Conservation (phyloP, 495 filamentous ascomycete species). For the Astrothelium subdiscretum region DNA sequence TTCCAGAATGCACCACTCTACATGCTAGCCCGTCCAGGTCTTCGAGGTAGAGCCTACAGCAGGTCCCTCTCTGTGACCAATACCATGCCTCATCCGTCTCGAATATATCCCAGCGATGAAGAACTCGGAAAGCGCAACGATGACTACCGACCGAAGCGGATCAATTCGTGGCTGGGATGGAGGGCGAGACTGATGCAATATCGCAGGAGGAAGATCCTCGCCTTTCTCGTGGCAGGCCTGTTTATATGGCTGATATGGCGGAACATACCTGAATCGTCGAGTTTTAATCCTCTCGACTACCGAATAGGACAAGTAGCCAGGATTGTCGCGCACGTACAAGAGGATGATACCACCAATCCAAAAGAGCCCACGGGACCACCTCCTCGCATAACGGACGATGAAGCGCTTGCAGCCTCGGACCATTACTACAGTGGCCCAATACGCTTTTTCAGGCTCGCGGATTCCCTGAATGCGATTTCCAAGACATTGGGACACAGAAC, state of each 20-base stretch:
- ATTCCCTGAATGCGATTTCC: constrained; percentile 35
- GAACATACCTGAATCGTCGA: constrained; percentile 11
- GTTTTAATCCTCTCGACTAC: not conserved
- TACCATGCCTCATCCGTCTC: not conserved
- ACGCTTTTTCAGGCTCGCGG: constrained; percentile 41
- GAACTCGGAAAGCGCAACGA: constrained; percentile 63
- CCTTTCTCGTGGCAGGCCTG: constrained; percentile 32
- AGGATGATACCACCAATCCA: not conserved
- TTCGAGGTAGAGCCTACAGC: not conserved
- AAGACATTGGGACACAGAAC: constrained; percentile 20
- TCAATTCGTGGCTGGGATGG: constrained; percentile 24
- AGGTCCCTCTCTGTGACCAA: not conserved
- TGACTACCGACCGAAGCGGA: constrained; percentile 39
- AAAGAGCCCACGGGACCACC: constrained; percentile 21
- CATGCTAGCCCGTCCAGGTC: not conserved
- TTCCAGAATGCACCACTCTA: not conserved
- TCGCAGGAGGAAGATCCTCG: constrained; percentile 33
- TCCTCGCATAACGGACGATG: constrained; percentile 13
- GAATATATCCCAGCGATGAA: constrained; percentile 35
- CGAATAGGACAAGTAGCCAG: not conserved
- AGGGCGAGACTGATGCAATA: constrained; percentile 28
- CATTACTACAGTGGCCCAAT: constrained; percentile 45
- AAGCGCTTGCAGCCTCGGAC: constrained; percentile 12
- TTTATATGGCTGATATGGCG: constrained; percentile 26
- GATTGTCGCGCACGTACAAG: not conserved